Percentiles rank a stretch among this genome's conserved stretches.
Evolutionary conservation across 1,284 basidiomycete genomes (phyloP).

Genomic region (Schizophyllum amplum): DNA sequence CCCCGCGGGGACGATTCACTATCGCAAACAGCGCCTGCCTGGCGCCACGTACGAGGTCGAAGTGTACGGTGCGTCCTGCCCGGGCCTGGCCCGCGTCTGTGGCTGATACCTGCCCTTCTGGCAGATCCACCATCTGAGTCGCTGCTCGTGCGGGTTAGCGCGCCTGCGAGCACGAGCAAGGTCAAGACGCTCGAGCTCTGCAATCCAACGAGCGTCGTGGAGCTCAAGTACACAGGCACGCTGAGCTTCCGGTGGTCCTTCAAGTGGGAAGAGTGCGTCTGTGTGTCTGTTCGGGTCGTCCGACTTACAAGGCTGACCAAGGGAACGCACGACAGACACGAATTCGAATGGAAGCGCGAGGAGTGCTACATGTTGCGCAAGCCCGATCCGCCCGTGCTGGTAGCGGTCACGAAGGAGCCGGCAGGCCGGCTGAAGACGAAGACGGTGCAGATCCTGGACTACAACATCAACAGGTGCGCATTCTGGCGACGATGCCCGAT

Average conservation of each 20-base stretch:
- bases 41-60: conserved; percentile 50
- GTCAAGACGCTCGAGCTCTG: conserved; percentile 65
- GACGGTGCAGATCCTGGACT: conserved; percentile 77
- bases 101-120: background rate
- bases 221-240: conserved; percentile 66
- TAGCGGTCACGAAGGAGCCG: conserved; percentile 72
- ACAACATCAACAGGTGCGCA: conserved; percentile 65
- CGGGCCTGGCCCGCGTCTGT: background rate
- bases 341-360: conserved; percentile 78
- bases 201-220: conserved; percentile 64
- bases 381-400: conserved; percentile 77
- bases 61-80: conserved; percentile 46
- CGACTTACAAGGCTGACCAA: background rate
- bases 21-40: conserved; percentile 54
- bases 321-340: conserved; percentile 40
- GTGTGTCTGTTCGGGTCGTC: background rate
- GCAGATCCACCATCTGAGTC: conserved; percentile 4
- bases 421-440: conserved; percentile 56
- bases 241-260: conserved; percentile 73
- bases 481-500: conserved; percentile 1
- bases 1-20: conserved; percentile 52
- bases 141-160: conserved; percentile 37
- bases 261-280: conserved; percentile 70
- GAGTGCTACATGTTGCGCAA: conserved; percentile 77
- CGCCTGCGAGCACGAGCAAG: conserved; percentile 58